A percentile compares a stretch with the other conserved stretches of the same genome.
Conservation (phyloP, 768 basidiomycete species). For the Tephrocybe rancida region DNA sequence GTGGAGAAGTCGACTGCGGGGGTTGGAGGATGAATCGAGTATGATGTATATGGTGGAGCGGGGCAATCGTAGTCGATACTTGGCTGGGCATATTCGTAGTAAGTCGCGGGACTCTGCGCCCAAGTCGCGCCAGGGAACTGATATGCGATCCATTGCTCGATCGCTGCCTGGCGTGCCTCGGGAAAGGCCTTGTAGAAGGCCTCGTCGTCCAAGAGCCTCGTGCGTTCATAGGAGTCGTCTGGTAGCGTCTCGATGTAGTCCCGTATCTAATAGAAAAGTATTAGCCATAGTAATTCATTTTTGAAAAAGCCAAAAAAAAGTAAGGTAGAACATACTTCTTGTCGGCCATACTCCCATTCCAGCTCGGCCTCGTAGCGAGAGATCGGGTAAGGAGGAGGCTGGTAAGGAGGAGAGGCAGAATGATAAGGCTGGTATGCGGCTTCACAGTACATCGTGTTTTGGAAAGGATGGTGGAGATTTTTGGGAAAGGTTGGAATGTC, state of each 20-base stretch:
- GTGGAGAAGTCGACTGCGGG: neutral
- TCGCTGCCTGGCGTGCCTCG: constrained; percentile 13
- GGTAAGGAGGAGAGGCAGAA: neutral
- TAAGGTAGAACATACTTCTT: neutral
- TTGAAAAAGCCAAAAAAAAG: neutral
- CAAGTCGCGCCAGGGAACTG: neutral
- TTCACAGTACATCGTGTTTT: neutral
- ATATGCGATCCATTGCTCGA: constrained; percentile 13
- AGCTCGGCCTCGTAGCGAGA: constrained; percentile 7
- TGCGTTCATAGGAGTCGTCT: constrained; percentile 12
- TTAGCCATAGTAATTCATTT: no score
- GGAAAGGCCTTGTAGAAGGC: constrained; percentile 20
- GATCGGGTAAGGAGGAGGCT: neutral
- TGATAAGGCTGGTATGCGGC: neutral
- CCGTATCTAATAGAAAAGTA: neutral
- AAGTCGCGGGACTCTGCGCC: neutral
- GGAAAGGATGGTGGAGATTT: neutral
- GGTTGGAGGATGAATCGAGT: neutral
- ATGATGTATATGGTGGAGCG: neutral
- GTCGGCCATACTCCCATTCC: constrained; percentile 10
- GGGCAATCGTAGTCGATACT: neutral
- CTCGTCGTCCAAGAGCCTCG: constrained; percentile 17
- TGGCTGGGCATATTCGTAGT: neutral
- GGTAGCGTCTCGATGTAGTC: neutral
- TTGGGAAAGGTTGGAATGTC: neutral